Evolutionary conservation across 352 stramenopile genomes (phyloP), one percentile per base, ranked within the genome.

Genomic region (Phytophthora constricta): DNA sequence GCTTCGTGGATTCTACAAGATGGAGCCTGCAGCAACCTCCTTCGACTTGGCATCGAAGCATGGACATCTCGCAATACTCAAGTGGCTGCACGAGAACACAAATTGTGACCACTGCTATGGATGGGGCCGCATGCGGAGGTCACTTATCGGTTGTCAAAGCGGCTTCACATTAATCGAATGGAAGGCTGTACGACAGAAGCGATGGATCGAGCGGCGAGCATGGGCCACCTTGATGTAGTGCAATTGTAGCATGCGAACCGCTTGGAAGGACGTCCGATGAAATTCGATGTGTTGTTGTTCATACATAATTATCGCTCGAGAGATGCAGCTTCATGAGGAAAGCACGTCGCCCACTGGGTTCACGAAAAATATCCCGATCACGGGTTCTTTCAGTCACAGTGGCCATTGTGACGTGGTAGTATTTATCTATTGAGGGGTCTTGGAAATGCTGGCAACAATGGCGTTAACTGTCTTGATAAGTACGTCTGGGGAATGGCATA

Each of bases 401-500:
- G 26, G 43, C 37, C 17, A 25, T 25, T 14, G 34, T 59, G 37
- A 59, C 49, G 37, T 49, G 23, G 2, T n/a, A 48, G 20, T 56
- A 58, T 37, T 33, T 70, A n/a, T 31, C 39, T 64, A 57, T 51
- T 37, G 31, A 37, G 31, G 31, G 31, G 31, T 11, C 31, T 10
- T 41, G 45, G 67, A 74, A 60, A 76, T 74, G 7, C n/a, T 39
- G 11, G 43, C 62, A 23, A 65, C 41, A 9, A 14, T 48, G 0
- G 71, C 63, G 13, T 46, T 13, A 14, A 76, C 43, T 26, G 48
- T 11, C 37, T 34, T 11, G 47, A 70, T 55, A 37, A 76, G 58
- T 31, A 48, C 25, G 14, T 46, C 20, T 28, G 71, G 71, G 42
- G 57, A 51, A 91, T 86, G 5, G 67, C 58, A 60, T 84, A 91